phyloP scores from a whole-genome alignment of 192 early-diverging fungal genomes.

The Linnemannia zychae region DNA sequence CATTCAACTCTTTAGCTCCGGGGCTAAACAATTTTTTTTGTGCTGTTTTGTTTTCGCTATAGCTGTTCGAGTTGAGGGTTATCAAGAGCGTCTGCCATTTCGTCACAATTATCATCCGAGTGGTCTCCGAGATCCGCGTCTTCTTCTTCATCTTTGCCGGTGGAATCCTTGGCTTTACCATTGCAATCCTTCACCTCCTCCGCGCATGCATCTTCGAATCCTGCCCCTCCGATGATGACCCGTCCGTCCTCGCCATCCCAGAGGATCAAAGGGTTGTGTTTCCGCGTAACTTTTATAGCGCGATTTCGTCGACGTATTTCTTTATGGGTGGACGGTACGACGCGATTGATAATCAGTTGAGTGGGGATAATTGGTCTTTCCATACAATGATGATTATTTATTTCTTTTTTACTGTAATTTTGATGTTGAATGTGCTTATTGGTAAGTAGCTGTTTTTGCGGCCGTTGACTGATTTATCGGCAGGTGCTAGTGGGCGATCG shows the following conservation, averaged over 20 bases:
- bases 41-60: not conserved
- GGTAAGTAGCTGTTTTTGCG: not conserved
- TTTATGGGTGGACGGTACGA: not conserved
- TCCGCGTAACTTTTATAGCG: not conserved
- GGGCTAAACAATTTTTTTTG: not conserved
- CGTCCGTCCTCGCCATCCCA: not conserved
- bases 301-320: not conserved
- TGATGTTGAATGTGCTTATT: conserved; percentile 34
- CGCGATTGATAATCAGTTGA: not conserved
- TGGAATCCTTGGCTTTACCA: conserved; percentile 24
- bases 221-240: not conserved
- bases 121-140: conserved; percentile 1
- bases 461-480: not conserved
- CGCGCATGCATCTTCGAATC: not conserved
- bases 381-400: conserved; percentile 24
- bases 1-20: too few species aligned
- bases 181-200: conserved; percentile 16
- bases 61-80: conserved; percentile 5
- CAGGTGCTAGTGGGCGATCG: not conserved
- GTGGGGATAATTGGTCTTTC: conserved; percentile 13
- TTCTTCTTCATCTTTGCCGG: conserved; percentile 22
- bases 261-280: not conserved
- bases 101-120: conserved; percentile 8
- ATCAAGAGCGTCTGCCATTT: conserved; percentile 4
- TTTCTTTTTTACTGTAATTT: conserved; percentile 30